Evolutionary conservation across 2,329 filamentous ascomycete species (phyloP), one percentile per base, ranked within the genome.

Genomic region (Dendrostoma leiphaemia): DNA sequence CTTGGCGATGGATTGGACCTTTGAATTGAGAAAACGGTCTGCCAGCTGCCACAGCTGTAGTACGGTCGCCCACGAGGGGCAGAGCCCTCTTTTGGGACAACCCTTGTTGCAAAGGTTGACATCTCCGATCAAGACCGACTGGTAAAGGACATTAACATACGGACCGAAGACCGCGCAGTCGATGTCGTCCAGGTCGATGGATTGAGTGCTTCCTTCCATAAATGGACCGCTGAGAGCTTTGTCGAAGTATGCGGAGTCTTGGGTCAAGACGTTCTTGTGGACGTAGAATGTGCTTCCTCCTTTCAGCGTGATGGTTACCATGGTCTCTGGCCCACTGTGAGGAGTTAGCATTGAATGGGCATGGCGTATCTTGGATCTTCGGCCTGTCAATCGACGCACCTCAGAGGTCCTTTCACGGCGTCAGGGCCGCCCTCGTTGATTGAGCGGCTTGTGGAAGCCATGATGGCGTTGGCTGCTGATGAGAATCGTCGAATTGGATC

Each of bases 61-160:
- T 28, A 64, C 55, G 55, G 57, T 54, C 48, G 44, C 60, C 58
- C 32, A n/a, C n/a, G n/a, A n/a, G n/a, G n/a, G n/a, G n/a, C n/a
- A n/a, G n/a, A n/a, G n/a, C n/a, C n/a, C n/a, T n/a, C n/a, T n/a
- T n/a, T n/a, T n/a, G n/a, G n/a, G n/a, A n/a, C n/a, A n/a, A n/a
- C n/a, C n/a, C n/a, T n/a, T n/a, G n/a, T n/a, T n/a, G n/a, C n/a
- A n/a, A n/a, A 63, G 52, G 17, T 57, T 35, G 51, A 62, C 59
- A 1, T n/a, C 34, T 31, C 37, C 28, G 52, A 54, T 32, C 19
- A 32, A 34, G 31, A 17, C 15, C 10, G 10, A 23, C 10, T 38
- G 34, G 50, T 64, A 64, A 15, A 63, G 43, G 46, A 61, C 49
- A 24, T 61, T 60, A 13, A 61, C 57, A 53, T 62, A 65, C 4